Base-by-base conservation (phyloP, 305 asterid genomes). In the Rubia peregrina region DNA sequence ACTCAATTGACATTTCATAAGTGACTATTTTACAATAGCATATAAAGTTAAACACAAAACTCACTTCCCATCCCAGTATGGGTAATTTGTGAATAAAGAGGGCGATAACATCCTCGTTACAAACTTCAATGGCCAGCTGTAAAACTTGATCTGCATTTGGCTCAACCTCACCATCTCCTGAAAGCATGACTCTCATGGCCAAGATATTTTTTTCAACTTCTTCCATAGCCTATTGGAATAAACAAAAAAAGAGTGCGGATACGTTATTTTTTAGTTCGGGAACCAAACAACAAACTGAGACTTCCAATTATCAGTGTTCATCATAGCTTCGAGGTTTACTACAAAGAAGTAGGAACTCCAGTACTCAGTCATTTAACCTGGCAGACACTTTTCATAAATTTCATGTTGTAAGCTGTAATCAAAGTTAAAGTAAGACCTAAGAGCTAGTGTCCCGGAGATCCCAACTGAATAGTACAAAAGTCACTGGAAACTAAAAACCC, bases 31-130 rank as follows among this genome's bases (percentile, higher is more conserved):
- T 48, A 51, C 51, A 16, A 36, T 14, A 16, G 62, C 38, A 68
- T 67, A 70, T 43, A 41, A 44, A 68, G 61, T 56, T 71, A 13
- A 59, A 55, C 57, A 61, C 1, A 64, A 46, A 69, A 84, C 98
- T 83, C 85, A 91, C 99, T 81, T 94, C 99, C 99, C 99, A 94
- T 74, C 96, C 95, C 77, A 94, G 81, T 79, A 84, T 86, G 30
- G 96, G 89, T 73, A 94, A 77, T 82, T 88, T 87, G 84, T 94
- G 98, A 83, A 94, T 81, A 69, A 94, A 83, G 72, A 94, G 97
- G 76, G 96, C 80, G 75, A 94, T 82, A 57, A 83, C 90, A 83
- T 88, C 98, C 80, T 91, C 96, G 67, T 84, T 85, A 82, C 95
- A 91, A 26, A 94, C 84, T 80, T 94, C 98, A 80, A 80, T 44